Conservation (phyloP, 2,329 filamentous ascomycete genomes). For the Sporothrix protearum region DNA sequence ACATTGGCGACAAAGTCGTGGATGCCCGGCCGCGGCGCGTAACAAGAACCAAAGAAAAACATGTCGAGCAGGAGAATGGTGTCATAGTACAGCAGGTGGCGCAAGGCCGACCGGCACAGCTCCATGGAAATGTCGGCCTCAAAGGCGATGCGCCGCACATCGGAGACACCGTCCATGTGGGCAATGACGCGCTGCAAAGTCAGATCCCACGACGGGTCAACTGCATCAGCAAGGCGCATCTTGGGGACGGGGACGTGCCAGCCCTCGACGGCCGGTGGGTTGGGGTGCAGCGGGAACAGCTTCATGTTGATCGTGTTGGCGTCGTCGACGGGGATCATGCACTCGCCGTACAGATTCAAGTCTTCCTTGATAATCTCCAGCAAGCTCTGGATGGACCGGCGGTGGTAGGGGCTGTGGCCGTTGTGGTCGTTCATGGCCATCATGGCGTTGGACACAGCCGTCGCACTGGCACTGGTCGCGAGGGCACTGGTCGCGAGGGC, state of each 20-base stretch:
- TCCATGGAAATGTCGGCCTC: conserved; percentile 82
- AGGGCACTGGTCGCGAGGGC: conserved; percentile 28
- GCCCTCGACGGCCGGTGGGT: conserved; percentile 71
- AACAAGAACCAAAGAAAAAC: conserved; percentile 90
- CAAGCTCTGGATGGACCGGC: conserved; percentile 75
- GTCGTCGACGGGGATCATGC: conserved; percentile 96
- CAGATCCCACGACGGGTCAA: conserved; percentile 69
- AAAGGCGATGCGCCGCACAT: conserved; percentile 80
- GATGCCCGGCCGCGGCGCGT: conserved; percentile 75
- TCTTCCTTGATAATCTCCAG: conserved; percentile 80
- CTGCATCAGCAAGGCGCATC: conserved; percentile 60
- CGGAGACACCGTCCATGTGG: conserved; percentile 86
- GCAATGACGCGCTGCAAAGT: conserved; percentile 76
- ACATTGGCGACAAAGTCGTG: conserved; percentile 73
- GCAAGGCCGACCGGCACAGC: conserved; percentile 79
- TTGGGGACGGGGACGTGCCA: conserved; percentile 87
- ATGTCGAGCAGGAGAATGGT: conserved; percentile 87
- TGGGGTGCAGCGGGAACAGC: conserved; percentile 77
- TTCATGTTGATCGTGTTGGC: conserved; percentile 96
- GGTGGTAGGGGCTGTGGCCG: conserved; percentile 30
- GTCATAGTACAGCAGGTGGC: conserved; percentile 89
- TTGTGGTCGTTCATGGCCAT: conserved; percentile 17
- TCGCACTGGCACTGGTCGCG: conserved; percentile 35
- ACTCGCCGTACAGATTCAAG: conserved; percentile 94
- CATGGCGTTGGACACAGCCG: background rate